Base-by-base conservation (phyloP, 176 grass and related monocot species). In the Oryza rufipogon region DNA sequence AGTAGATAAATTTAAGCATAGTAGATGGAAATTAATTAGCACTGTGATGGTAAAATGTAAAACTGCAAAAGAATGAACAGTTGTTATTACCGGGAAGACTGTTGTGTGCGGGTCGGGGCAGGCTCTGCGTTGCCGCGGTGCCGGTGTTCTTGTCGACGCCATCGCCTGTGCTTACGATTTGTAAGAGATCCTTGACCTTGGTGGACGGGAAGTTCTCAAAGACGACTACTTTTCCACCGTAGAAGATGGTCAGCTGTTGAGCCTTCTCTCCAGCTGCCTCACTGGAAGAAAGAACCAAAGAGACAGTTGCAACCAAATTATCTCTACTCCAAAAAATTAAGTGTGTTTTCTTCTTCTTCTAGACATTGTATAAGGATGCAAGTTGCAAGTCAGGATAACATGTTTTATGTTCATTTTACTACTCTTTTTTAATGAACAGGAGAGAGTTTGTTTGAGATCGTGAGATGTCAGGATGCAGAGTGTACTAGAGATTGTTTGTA, bases 231-330 rank as follows among this genome's bases (percentile, higher is more conserved):
- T 89, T 81, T 42, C 89, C 89, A 9, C 81, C 86, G 26, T 91
- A 94, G 71, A 94, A 94, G 79, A 94, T 91, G 38, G 92, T 94
- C 44, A 94, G 68, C 28, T 89, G 92, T 0, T 74, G 84, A 2
- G 76, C 48, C 51, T 84, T 69, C 39, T 84, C 80, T 38, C 47
- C 38, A 4, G 20, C 54, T 63, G 41, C 49, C 11, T 84, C 81
- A 61, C 87, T 87, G 16, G 15, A 83, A 60, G 34, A 48, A 83
- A 60, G 34, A 48, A 78, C 7, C 6, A 49, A 70, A 42, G 61
- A 52, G 30, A 3, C 30, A 32, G 23, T 71, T 70, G 6, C 32
- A 11, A 49, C 25, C 34, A 46, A 38, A 46, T 80, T 36, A 64
- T 56, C 41, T 30, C 13, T 32, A 10, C 3, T 44, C 36, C 36